A percentile compares a stretch with the other conserved stretches of the same genome.
Evolutionary conservation across 1,284 basidiomycete species (phyloP).

Genomic region (Trichosporon inkin): DNA sequence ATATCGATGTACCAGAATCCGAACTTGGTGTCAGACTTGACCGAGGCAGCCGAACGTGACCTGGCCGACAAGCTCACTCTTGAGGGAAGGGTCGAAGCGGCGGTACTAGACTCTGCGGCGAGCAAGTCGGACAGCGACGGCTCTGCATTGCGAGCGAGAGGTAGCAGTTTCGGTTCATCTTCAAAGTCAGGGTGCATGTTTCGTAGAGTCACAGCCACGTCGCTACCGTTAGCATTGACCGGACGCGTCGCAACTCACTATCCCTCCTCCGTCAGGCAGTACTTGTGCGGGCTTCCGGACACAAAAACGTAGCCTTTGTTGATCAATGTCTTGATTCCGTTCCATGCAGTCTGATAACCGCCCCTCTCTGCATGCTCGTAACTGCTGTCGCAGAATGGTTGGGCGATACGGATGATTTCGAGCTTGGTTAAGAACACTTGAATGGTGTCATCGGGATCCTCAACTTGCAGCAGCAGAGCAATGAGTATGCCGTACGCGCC

Average conservation of each 20-base stretch:
- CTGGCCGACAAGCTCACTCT: neutral
- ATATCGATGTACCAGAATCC: slow-evolving; percentile 49
- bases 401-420: slow-evolving; percentile 40
- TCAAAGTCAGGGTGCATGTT: slow-evolving; percentile 35
- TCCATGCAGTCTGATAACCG: slow-evolving; percentile 45
- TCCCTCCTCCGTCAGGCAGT: slow-evolving; percentile 46
- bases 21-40: slow-evolving; percentile 22
- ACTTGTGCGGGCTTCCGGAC: slow-evolving; percentile 44
- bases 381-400: slow-evolving; percentile 38
- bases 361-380: slow-evolving; percentile 45
- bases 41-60: neutral
- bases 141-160: slow-evolving; percentile 6
- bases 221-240: slow-evolving; percentile 21
- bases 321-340: slow-evolving; percentile 44
- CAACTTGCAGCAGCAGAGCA: slow-evolving; percentile 39
- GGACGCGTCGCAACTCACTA: slow-evolving; percentile 32
- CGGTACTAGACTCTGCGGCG: neutral
- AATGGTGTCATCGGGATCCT: slow-evolving; percentile 26
- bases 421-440: slow-evolving; percentile 39
- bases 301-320: slow-evolving; percentile 43
- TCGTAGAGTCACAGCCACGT: slow-evolving; percentile 37
- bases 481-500: slow-evolving; percentile 48
- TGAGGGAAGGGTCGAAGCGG: neutral
- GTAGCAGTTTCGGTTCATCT: slow-evolving; percentile 24
- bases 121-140: neutral